Evolutionary conservation across 2,329 filamentous ascomycete genomes (phyloP), one percentile per base, ranked within the genome.

Genomic region (Alternaria sp.): DNA sequence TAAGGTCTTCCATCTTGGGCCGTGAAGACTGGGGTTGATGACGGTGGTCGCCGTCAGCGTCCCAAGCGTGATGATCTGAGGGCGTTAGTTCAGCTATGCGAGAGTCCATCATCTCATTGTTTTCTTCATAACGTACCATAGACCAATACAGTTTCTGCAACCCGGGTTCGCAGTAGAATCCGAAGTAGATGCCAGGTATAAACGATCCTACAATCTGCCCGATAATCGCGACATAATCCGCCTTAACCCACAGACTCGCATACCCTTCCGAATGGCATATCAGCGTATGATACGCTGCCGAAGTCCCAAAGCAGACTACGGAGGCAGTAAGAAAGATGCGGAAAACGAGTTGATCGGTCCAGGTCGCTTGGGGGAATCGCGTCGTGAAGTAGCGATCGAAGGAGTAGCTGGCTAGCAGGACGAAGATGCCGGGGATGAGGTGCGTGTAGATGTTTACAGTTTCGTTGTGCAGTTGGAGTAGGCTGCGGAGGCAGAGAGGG

Each of bases 191-290:
- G 57, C 91, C 91, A 3, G 94, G 93, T 55, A 97, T 87, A 75
- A 94, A 96, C 76, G 91, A 93, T 10, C 94, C 94, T 60, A 93
- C 90, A 61, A 97, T 97, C 66, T 97, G 83, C 50, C 89, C 87
- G 26, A 97, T 91, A 70, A 98, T 97, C 12, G 94, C 95, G 8
- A 93, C 88, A 78, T 97, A 97, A 77, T 98, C 94, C 62, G 97
- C 82, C 77, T 95, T 91, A 77, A 97, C 97, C 21, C 93, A 93
- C 82, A 93, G 90, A 68, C 87, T 90, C 3, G 90, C 88, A 19
- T 97, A 91, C 1, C 79, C 78, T 40, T 87, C 87, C 13, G 91
- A 95, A 79, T 97, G 94, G 69, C 97, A 96, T 25, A 86, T 88
- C 55, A 97, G 85, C 5, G 91, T 86, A 77, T 98, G 94, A 77